Percentiles rank a stretch among this genome's conserved stretches.
phyloP scores from a whole-genome alignment of 371 early-diverging fungal genomes.

The Chytridiales sp. region DNA sequence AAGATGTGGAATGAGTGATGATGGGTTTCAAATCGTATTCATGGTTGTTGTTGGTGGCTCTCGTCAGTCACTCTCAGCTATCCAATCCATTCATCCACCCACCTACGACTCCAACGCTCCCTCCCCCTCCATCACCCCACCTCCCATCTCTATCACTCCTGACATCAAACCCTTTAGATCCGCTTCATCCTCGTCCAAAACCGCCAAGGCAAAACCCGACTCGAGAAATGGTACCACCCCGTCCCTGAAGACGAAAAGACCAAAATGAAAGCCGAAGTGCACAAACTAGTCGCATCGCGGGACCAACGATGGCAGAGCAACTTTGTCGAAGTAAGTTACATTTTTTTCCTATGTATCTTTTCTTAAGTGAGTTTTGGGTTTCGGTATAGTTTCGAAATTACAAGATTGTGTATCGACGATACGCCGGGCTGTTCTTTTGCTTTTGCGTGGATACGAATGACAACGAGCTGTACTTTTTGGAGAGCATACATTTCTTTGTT shows the following conservation, averaged over 20 bases:
- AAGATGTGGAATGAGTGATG: not conserved
- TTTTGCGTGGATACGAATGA: slow-evolving; percentile 96
- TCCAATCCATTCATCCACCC: too few relatives aligned
- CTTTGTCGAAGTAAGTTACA: slow-evolving; percentile 81
- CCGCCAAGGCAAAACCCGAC: slow-evolving; percentile 95
- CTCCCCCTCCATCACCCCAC: not conserved
- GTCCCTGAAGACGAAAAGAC: slow-evolving; percentile 91
- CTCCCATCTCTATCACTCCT: not conserved
- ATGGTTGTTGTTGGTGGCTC: not conserved
- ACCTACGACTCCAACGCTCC: not conserved
- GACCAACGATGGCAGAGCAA: slow-evolving; percentile 93
- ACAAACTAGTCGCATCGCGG: slow-evolving; percentile 90
- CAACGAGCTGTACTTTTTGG: slow-evolving; percentile 91
- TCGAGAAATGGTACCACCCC: slow-evolving; percentile 95
- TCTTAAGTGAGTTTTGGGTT: too few relatives aligned
- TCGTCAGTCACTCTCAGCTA: too few relatives aligned
- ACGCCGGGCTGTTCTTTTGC: slow-evolving; percentile 94
- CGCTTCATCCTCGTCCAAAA: slow-evolving; percentile 96
- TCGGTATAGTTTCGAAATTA: slow-evolving; percentile 62
- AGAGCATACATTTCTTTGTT: slow-evolving; percentile 97
- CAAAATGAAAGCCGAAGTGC: slow-evolving; percentile 92
- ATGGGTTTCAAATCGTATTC: not conserved
- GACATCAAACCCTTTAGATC: slow-evolving; percentile 4
- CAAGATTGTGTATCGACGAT: slow-evolving; percentile 95
- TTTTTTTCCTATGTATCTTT: not conserved